phyloP scores from a whole-genome alignment of 192 early-diverging fungal genomes.

The Oehlia diaphana region DNA sequence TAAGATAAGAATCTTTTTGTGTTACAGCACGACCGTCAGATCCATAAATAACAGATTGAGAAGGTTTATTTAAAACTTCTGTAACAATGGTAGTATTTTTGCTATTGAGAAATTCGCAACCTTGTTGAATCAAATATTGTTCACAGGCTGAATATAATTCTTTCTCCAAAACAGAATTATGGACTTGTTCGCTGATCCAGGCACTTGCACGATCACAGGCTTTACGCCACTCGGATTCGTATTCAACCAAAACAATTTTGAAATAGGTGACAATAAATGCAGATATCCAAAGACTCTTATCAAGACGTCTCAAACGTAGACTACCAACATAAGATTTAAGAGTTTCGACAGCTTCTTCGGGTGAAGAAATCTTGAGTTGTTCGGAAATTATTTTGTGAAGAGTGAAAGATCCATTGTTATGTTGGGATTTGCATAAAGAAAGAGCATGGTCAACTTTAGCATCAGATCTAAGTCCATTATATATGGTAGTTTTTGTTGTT shows the following conservation, averaged over 20 bases:
- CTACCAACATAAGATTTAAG: background rate
- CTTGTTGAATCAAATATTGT: conserved; percentile 3
- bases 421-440: background rate
- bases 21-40: background rate
- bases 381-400: conserved; percentile 8
- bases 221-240: background rate
- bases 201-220: background rate
- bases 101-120: background rate
- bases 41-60: background rate
- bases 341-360: background rate
- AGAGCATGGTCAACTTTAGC: background rate
- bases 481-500: background rate
- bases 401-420: background rate
- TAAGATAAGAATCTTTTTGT: background rate
- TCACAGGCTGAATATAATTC: conserved; percentile 12
- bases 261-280: conserved; percentile 18
- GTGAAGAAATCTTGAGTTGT: background rate
- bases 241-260: background rate
- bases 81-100: background rate
- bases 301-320: background rate
- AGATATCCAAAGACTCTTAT: background rate
- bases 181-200: background rate
- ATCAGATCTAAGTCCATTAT: background rate
- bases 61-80: background rate
- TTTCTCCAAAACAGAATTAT: conserved; percentile 2